Evolutionary conservation across 257 asterid genomes (phyloP).

Genomic region (Solanum dulcamara): DNA sequence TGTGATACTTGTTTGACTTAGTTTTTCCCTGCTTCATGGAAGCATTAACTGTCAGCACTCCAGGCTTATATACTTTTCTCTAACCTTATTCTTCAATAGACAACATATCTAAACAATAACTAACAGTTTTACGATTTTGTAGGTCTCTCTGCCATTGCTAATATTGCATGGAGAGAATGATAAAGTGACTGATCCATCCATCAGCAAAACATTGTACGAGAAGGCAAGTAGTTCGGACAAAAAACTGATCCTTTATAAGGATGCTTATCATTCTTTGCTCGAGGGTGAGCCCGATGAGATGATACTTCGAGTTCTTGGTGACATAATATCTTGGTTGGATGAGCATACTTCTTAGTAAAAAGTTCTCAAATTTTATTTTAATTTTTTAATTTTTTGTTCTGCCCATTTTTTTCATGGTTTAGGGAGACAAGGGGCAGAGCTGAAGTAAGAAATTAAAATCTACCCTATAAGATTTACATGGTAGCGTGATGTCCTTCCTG

Average conservation of each 20-base stretch:
- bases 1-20: not conserved
- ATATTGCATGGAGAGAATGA: constrained; percentile 54
- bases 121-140: not conserved
- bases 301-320: constrained; percentile 28
- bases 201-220: constrained; percentile 46
- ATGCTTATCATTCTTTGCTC: constrained; percentile 37
- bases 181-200: constrained; percentile 51
- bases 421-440: not conserved
- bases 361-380: not conserved
- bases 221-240: constrained; percentile 52
- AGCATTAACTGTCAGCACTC: not conserved
- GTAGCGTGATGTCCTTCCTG: not conserved
- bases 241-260: constrained; percentile 40
- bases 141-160: constrained; percentile 51
- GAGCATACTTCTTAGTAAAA: constrained; percentile 16
- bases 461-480: too few species aligned
- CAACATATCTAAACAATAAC: not conserved
- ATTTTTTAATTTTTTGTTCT: not conserved
- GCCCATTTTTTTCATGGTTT: not conserved
- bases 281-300: constrained; percentile 62
- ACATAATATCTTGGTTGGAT: constrained; percentile 54
- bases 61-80: not conserved
- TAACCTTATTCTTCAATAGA: not conserved
- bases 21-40: not conserved
- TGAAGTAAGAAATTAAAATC: not conserved